Base-by-base conservation (phyloP, 805 yeast genomes). In the Kodamaea sagamina region DNA sequence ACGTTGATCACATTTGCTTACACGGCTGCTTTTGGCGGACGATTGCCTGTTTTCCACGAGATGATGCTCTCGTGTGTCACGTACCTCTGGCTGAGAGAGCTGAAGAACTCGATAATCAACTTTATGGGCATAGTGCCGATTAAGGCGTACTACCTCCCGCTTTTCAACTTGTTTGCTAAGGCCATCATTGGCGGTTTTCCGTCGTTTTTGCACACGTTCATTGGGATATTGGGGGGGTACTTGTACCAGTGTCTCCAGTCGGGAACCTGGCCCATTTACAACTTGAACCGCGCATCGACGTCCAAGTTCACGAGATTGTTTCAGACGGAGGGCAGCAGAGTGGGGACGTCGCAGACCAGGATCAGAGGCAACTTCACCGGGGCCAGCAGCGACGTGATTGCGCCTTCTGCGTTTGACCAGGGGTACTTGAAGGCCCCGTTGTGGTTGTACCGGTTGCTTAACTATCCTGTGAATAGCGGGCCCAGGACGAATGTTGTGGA, bases 181-280 rank as follows among this genome's bases (percentile, higher is more conserved):
- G 48, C 62, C 34, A 59, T 81, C 17, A 57, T 73, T 3, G 71
- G 67, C 31, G 81, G 81, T 3, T 65, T 62, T 31, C 55, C 62
- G 2, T 57, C 70, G 13, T 67, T 72, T 41, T 51, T 64, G 3
- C 67, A 74, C 45, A 65, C 77, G 0, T 47, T 74, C 4, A 57
- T 76, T 31, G 88, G 88, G 2, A 69, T 78, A 46, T 50, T 63
- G 13, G 78, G 79, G 3, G 86, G 80, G 0, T 83, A 83, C 54
- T 46, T 79, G 4, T 82, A 80, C 62, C 77, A 75, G 47, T 83
- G 88, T 55, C 57, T 81, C 34, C 86, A 81, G 52, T 80, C 86
- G 0, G 63, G 70, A 31, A 76, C 86, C 2, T 28, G 64, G 18
- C 75, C 76, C 2, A 46, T 71, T 34, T 67, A 66, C 51, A 71